Evolutionary conservation across 73 alveolate genomes (phyloP), one percentile per base, ranked within the genome.

Genomic region (Blepharisma stoltei): DNA sequence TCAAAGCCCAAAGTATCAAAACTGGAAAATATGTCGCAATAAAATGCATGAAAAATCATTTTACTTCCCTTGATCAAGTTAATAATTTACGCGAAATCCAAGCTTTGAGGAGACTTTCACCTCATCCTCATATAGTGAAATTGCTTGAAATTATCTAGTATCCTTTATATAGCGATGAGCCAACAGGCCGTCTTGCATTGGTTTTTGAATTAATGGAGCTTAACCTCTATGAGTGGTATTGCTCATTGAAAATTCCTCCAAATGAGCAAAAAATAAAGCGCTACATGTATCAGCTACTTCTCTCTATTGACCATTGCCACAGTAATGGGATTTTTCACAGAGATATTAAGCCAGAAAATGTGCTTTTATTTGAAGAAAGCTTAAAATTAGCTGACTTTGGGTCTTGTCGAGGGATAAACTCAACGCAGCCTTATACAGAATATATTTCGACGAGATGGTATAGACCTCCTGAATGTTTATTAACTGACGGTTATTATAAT

Each of bases 401-500:
- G 23, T 80, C 93, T 45, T 93, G 98, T 66, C 92, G 94, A 41
- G 99, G 98, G 48, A 90, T 95, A 20, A 91, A 91, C 77, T 84
- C 97, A 20, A 90, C 89, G 77, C 98, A 93, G 65, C 99, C 99
- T 54, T 95, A 83, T 80, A 94, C 99, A 21, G 99, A 92, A 71
- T 90, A 90, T 79, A 90, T 90, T 55, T 86, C 96, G 11, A 95
- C 99, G 11, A 80, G 99, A 85, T 94, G 99, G 99, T 94, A 94
- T 68, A 78, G 99, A 77, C 98, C 99, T 23, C 99, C 99, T 0
- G 99, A 97, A 88, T 97, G 99, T 66, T 82, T 97, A 54, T 85
- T 97, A 86, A 97, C 99, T 46, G 98, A 96, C 86, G 99, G 99
- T 55, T 96, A 90, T 83, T 97, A 97, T 83, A 94, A 90, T 66